phyloP scores from a whole-genome alignment of 208 protist species.

The Trypanosoma theileri region DNA sequence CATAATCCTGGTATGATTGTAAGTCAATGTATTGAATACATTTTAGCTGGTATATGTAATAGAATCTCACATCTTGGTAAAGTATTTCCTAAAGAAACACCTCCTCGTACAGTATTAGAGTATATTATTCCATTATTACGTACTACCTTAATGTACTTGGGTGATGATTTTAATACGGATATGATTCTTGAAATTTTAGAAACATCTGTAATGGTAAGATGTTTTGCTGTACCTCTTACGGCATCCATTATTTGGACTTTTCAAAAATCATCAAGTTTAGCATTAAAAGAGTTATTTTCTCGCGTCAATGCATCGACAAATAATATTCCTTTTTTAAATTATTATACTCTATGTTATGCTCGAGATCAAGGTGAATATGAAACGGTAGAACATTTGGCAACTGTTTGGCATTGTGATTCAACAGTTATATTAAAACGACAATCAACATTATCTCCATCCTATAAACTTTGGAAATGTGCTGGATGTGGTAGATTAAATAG shows the following conservation, averaged over 20 bases:
- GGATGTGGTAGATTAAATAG: slow-evolving; percentile 81
- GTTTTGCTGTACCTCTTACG: slow-evolving; percentile 46
- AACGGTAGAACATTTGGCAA: slow-evolving; percentile 64
- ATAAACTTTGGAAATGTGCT: slow-evolving; percentile 79
- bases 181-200: slow-evolving; percentile 74
- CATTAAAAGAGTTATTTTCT: slow-evolving; percentile 59
- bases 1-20: slow-evolving; percentile 73
- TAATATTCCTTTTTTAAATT: slow-evolving; percentile 65
- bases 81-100: slow-evolving; percentile 24
- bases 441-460: slow-evolving; percentile 42
- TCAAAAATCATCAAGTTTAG: slow-evolving; percentile 29
- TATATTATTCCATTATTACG: slow-evolving; percentile 57
- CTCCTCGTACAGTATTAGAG: slow-evolving; percentile 52
- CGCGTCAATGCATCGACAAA: slow-evolving; percentile 59
- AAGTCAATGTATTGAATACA: slow-evolving; percentile 61
- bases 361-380: slow-evolving; percentile 43
- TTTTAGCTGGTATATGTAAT: slow-evolving; percentile 72
- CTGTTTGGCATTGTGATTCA: slow-evolving; percentile 63
- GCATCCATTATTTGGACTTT: slow-evolving; percentile 41
- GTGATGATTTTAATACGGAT: slow-evolving; percentile 86
- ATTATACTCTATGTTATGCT: slow-evolving; percentile 76
- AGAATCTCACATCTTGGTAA: slow-evolving; percentile 38
- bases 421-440: slow-evolving; percentile 44
- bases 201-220: slow-evolving; percentile 40
- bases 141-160: slow-evolving; percentile 50